These are phyloP conservation scores for Xanthoconium purpureum DNA, from an alignment of 768 basidiomycete genomes.

Conservation along the genomic window DNA sequence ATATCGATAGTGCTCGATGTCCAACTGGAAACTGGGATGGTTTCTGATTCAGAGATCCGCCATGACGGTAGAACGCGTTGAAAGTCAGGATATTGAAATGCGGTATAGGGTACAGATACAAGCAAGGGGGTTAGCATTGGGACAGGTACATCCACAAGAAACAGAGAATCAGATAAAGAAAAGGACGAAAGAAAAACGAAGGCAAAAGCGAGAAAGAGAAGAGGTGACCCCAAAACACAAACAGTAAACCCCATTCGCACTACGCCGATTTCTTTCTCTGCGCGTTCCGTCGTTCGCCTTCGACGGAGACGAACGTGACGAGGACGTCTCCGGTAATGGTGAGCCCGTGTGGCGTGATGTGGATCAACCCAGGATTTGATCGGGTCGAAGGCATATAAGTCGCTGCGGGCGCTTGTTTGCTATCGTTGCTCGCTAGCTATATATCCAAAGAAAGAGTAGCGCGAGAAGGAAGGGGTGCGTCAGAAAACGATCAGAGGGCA, in stretches of 20 bases:
- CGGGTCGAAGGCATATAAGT: conserved; percentile 27
- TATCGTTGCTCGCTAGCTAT: conserved; percentile 34
- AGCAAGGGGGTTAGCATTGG: background rate
- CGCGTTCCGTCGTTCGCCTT: conserved; percentile 32
- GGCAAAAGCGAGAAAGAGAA: background rate
- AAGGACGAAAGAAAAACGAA: background rate
- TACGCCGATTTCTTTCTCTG: conserved; percentile 18
- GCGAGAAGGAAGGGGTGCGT: background rate
- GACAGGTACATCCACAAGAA: background rate
- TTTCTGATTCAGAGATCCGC: no score
- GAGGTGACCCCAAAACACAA: background rate
- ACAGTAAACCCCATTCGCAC: background rate
- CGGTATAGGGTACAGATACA: background rate
- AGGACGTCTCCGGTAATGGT: conserved; percentile 34
- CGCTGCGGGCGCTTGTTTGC: conserved; percentile 31
- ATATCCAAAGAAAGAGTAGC: background rate
- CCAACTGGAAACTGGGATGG: no score
- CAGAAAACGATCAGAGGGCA: background rate
- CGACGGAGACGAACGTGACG: conserved; percentile 32
- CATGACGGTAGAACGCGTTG: no score
- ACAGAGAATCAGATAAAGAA: background rate
- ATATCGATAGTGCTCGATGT: no score
- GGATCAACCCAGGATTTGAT: conserved; percentile 30
- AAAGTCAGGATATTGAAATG: no score
- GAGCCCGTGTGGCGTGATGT: conserved; percentile 32